Conservation (phyloP, 257 asterid genomes). For the Capsicum chinense region DNA sequence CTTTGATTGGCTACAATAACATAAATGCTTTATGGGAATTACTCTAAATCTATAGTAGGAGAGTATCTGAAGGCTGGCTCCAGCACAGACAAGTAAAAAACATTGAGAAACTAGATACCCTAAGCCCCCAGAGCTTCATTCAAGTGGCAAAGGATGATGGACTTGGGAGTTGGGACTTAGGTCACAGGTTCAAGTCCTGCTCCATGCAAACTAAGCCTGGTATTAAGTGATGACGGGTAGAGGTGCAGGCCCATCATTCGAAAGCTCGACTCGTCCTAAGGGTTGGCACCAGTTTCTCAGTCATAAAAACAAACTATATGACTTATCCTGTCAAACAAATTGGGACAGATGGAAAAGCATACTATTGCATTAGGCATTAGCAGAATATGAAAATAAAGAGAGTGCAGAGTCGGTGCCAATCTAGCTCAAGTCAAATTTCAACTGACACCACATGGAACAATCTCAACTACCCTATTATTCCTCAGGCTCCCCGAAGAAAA, state of each 20-base stretch:
- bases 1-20: conserved; percentile 8
- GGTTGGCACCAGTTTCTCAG: not conserved
- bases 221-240: not conserved
- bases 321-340: not conserved
- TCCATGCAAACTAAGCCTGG: not conserved
- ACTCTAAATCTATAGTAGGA: not conserved
- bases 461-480: conserved; percentile 4
- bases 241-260: not conserved
- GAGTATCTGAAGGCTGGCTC: conserved; percentile 13
- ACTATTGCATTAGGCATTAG: not conserved
- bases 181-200: not conserved
- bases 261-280: not conserved
- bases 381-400: not conserved
- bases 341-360: not conserved
- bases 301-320: not conserved
- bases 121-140: not conserved
- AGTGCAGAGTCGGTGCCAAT: not conserved
- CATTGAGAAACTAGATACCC: not conserved
- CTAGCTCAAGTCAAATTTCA: not conserved
- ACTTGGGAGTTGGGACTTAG: not conserved
- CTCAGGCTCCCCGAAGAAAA: not conserved
- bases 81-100: not conserved
- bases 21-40: too few relatives aligned
- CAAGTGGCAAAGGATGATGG: conserved; percentile 9
- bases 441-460: not conserved